Evolutionary conservation across 257 asterid species (phyloP), one percentile per base, ranked within the genome.

Genomic region (Solanum okadae): DNA sequence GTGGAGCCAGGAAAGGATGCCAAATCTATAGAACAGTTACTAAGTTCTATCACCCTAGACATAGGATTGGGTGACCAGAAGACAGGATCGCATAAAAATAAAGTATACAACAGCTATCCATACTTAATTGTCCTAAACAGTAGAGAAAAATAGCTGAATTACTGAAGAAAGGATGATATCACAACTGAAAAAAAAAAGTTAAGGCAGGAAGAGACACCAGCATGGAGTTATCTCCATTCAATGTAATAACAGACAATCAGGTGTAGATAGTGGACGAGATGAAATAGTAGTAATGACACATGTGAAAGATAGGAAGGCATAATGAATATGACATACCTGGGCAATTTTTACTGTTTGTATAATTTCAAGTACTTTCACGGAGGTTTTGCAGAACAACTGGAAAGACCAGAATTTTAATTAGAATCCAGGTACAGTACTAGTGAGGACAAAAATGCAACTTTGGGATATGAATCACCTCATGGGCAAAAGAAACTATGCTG

Each of bases 331-430:
- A 88, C 88, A 70, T 90, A 97, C 99, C 97, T 95, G 99, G 56
- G 96, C 98, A 73, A 97, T 97, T 81, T 97, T 96, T 76, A 97
- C 92, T 2, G 94, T 93, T 87, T 89, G 95, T 79, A 96, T 87
- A 89, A 94, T 92, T 67, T 94, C 94, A 20, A 95, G 93, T 92
- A 96, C 83, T 92, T 93, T 94, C 44, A 98, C 97, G 5, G 93
- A 93, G 88, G 93, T 88, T 5, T 91, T 86, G 71, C 88, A 88
- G 87, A 94, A 94, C 91, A 96, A 86, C 99, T 95, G 98, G 81
- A 89, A 81, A 78, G 67, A 84, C 46, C 38, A 89, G 89, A 88
- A 83, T 29, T 78, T 34, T 72, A 27, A 84, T 94, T 70, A 92
- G 91, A 84, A 86, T 61, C 31, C 73, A 49, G 70, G 88, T 22